Percentiles rank a stretch among this genome's conserved stretches.
Conservation (phyloP, 768 basidiomycete species). For the Mycena maculata region DNA sequence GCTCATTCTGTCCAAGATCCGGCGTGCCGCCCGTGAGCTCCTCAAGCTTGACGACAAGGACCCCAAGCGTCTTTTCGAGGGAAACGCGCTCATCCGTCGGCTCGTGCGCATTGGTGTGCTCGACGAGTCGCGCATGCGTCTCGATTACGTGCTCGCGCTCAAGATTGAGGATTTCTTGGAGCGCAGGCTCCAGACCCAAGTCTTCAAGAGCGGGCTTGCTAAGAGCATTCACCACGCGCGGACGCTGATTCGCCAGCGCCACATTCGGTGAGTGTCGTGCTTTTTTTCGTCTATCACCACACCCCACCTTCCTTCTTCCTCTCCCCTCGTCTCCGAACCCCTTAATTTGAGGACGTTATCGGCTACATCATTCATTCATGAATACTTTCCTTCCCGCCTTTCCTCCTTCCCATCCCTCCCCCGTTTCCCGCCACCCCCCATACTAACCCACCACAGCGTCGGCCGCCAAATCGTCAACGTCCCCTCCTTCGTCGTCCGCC, state of each 20-base stretch:
- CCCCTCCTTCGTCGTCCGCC: constrained; percentile 98
- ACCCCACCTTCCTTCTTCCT: too few relatives aligned
- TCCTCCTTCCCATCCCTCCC: not conserved
- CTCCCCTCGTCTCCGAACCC: too few relatives aligned
- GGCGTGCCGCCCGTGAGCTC: constrained; percentile 99
- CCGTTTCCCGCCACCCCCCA: not conserved
- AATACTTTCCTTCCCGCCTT: not conserved
- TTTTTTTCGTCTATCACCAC: not conserved
- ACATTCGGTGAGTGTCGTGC: constrained; percentile 83
- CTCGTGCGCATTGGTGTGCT: constrained; percentile 99
- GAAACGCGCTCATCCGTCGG: constrained; percentile 94
- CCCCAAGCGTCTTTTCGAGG: constrained; percentile 99
- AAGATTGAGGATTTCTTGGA: constrained; percentile 99
- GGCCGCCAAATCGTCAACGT: constrained; percentile 99
- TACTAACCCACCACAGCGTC: constrained; percentile 63
- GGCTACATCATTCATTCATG: too few relatives aligned
- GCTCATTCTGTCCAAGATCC: constrained; percentile 98
- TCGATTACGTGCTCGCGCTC: constrained; percentile 99
- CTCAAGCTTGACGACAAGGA: constrained; percentile 99
- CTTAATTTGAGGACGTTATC: too few relatives aligned
- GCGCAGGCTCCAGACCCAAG: constrained; percentile 97
- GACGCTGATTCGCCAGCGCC: constrained; percentile 96
- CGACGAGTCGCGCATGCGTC: constrained; percentile 98
- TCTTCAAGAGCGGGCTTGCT: constrained; percentile 98
- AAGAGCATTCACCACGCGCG: constrained; percentile 99